These are phyloP conservation scores for Penicillium paradoxum DNA, from an alignment of 495 filamentous ascomycete species.

Conservation along the genomic window DNA sequence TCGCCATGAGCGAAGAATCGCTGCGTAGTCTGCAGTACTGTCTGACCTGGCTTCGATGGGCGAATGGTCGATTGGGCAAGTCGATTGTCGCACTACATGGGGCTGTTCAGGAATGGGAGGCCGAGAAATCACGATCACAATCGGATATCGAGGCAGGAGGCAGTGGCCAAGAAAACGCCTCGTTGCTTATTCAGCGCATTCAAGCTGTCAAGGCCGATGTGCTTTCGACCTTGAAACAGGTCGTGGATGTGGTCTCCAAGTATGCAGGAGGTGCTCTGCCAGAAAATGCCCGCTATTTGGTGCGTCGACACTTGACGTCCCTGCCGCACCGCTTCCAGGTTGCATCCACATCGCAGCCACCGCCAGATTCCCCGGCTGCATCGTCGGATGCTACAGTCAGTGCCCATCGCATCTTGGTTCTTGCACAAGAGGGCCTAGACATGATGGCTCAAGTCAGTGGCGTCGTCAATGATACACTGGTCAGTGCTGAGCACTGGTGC, in stretches of 20 bases:
- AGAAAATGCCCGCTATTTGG: conserved; percentile 72
- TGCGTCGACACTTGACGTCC: conserved; percentile 71
- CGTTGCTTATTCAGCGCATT: conserved; percentile 55
- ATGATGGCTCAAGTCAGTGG: conserved; percentile 82
- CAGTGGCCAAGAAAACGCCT: conserved; percentile 31
- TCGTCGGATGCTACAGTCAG: conserved; percentile 43
- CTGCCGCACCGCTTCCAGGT: conserved; percentile 71
- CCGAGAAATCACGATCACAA: conserved; percentile 14
- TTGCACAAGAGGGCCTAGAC: conserved; percentile 82
- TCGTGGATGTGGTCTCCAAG: conserved; percentile 72
- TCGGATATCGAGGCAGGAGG: conserved; percentile 17
- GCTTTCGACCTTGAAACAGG: conserved; percentile 66
- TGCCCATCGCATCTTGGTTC: conserved; percentile 67
- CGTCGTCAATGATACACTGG: conserved; percentile 76
- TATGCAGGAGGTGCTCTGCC: conserved; percentile 82
- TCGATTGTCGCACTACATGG: conserved; percentile 62
- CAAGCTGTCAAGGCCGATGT: conserved; percentile 67
- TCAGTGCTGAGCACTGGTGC: conserved; percentile 84
- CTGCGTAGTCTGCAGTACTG: conserved; percentile 72
- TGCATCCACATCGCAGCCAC: conserved; percentile 40
- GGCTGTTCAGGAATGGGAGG: conserved; percentile 72
- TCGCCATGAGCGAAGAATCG: conserved; percentile 83
- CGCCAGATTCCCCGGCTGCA: conserved; percentile 33
- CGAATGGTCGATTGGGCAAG: conserved; percentile 67
- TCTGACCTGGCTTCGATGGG: conserved; percentile 67